Conservation (phyloP, 176 grass and related monocot genomes). For the Triticum monococcum region DNA sequence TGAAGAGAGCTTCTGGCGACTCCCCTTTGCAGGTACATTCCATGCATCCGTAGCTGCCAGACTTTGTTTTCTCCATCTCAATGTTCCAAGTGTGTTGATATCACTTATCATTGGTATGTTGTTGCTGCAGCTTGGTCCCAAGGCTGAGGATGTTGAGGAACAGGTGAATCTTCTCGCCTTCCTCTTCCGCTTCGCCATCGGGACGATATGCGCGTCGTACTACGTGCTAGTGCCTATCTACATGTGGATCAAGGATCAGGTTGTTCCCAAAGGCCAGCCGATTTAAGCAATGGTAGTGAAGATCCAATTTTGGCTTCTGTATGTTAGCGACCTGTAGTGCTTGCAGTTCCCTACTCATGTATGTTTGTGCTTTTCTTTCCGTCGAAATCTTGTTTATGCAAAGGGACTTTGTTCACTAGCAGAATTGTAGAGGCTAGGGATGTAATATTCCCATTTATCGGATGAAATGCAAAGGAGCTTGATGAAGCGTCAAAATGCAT, state of each 20-base stretch:
- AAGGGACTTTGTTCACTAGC: neutral
- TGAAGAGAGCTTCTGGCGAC: conserved; percentile 49
- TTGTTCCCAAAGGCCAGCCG: conserved; percentile 57
- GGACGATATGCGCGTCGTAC: conserved; percentile 24
- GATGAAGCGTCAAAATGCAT: neutral
- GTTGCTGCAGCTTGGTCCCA: conserved; percentile 57
- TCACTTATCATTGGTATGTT: conserved; percentile 7
- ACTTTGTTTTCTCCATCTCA: neutral
- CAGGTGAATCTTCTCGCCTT: conserved; percentile 61
- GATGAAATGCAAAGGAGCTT: neutral
- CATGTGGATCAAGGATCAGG: conserved; percentile 79
- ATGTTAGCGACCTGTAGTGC: neutral
- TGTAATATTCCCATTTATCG: neutral
- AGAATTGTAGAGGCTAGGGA: neutral
- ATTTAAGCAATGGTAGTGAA: conserved; percentile 21
- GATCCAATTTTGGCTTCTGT: neutral
- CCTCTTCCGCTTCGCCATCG: conserved; percentile 43
- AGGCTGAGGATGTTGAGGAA: conserved; percentile 56
- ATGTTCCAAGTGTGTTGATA: neutral
- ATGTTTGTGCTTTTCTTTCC: neutral
- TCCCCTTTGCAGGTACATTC: conserved; percentile 55
- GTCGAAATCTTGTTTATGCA: neutral
- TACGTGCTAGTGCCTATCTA: conserved; percentile 56
- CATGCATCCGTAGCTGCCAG: neutral
- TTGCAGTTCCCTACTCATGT: neutral